phyloP scores from a whole-genome alignment of 352 stramenopile species.

The Globisporangium rhizosaccharum region DNA sequence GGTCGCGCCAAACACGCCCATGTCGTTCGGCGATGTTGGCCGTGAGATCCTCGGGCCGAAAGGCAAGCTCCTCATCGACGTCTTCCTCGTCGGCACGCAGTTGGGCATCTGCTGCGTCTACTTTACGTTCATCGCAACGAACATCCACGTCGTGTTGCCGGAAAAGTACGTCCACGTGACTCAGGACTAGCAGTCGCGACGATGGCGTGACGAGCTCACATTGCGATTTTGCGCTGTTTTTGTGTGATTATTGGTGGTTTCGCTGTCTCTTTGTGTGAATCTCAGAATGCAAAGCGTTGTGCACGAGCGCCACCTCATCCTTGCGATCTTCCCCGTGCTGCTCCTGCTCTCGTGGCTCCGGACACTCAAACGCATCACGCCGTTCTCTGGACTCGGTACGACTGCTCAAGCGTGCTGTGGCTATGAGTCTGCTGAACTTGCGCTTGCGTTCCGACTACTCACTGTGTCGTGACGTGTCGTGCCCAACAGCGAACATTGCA shows the following conservation, averaged over 20 bases:
- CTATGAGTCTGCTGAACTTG: background rate
- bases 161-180: conserved; percentile 25
- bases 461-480: conserved; percentile 1
- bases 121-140: conserved; percentile 81
- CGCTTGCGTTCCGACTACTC: background rate
- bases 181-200: too few relatives aligned
- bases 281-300: conserved; percentile 44
- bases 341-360: conserved; percentile 74
- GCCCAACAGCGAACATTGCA: conserved; percentile 43
- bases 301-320: conserved; percentile 73
- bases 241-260: background rate
- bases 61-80: conserved; percentile 68
- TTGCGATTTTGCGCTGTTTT: too few relatives aligned
- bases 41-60: conserved; percentile 47
- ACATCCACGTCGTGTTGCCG: conserved; percentile 70
- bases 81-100: conserved; percentile 76
- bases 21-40: conserved; percentile 75
- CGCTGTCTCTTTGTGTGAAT: background rate
- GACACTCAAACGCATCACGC: conserved; percentile 66
- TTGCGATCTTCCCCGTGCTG: conserved; percentile 65
- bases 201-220: too few relatives aligned
- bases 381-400: conserved; percentile 65
- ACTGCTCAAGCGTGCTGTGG: background rate
- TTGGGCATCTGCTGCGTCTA: conserved; percentile 82
- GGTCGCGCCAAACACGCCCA: conserved; percentile 41